phyloP scores from a whole-genome alignment of 139 green algal species.

The Micractinium conductrix region DNA sequence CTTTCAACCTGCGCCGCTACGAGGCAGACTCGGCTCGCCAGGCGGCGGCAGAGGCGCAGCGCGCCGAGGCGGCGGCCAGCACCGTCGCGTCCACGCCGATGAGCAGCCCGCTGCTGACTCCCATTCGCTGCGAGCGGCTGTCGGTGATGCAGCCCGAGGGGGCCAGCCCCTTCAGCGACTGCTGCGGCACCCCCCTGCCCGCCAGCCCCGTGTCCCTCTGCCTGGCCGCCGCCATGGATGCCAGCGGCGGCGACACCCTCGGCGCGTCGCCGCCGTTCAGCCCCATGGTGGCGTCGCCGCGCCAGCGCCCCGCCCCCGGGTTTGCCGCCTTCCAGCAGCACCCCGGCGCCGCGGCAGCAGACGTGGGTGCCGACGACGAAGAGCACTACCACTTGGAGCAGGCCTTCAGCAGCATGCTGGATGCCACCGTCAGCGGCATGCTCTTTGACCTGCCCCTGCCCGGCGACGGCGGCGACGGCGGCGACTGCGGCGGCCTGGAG shows the following conservation, averaged over 20 bases:
- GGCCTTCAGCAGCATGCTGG: background rate
- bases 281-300: background rate
- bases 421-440: conserved; percentile 23
- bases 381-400: background rate
- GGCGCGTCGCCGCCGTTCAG: conserved; percentile 1
- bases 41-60: conserved; percentile 19
- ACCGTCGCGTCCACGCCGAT: background rate
- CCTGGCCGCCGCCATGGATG: background rate
- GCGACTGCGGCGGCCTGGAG: background rate
- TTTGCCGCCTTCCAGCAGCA: background rate
- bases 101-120: conserved; percentile 31
- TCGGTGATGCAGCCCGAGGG: conserved; percentile 27
- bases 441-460: conserved; percentile 20
- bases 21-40: conserved; percentile 29
- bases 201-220: background rate
- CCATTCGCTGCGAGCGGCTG: conserved; percentile 29
- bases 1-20: conserved; percentile 37
- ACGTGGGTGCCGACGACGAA: background rate
- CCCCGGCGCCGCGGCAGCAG: background rate
- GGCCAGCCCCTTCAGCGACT: conserved; percentile 6
- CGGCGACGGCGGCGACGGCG: background rate
- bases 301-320: background rate
- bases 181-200: conserved; percentile 24
- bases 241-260: background rate
- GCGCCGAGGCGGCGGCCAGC: conserved; percentile 2